These are phyloP conservation scores for Plantago rigida DNA, from an alignment of 305 asterid genomes.

Conservation along the genomic window DNA sequence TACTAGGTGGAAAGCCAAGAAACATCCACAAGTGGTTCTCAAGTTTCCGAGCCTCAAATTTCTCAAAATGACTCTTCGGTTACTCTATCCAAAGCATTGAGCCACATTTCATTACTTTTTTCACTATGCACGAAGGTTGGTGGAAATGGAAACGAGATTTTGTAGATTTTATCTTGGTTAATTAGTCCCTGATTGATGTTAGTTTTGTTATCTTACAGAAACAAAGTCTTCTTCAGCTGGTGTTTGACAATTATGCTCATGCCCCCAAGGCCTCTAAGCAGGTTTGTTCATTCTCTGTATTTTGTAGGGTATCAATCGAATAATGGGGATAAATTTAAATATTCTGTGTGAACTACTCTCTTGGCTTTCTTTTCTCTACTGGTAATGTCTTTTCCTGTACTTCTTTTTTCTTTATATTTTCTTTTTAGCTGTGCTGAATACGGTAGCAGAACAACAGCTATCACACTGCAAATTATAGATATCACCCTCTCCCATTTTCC, in stretches of 20 bases:
- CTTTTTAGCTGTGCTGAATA: no score
- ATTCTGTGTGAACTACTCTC: background rate
- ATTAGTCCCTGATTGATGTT: slow-evolving; percentile 20
- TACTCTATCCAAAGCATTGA: slow-evolving; percentile 55
- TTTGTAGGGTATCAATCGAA: background rate
- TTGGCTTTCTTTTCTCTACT: background rate
- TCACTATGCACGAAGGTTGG: slow-evolving; percentile 78
- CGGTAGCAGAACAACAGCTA: no score
- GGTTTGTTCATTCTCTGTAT: slow-evolving; percentile 47
- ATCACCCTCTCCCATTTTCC: no score
- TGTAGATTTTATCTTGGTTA: slow-evolving; percentile 4
- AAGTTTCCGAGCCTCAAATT: slow-evolving; percentile 57
- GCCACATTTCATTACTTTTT: slow-evolving; percentile 65
- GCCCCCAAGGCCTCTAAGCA: slow-evolving; percentile 83
- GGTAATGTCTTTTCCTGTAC: background rate
- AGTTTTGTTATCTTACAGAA: slow-evolving; percentile 49
- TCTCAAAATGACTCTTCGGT: slow-evolving; percentile 49
- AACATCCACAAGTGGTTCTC: slow-evolving; percentile 79
- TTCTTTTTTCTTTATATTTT: no score
- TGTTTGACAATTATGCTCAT: slow-evolving; percentile 59
- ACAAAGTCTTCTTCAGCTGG: slow-evolving; percentile 68
- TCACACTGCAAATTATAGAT: no score
- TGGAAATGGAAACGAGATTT: slow-evolving; percentile 12
- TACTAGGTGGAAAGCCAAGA: slow-evolving; percentile 62
- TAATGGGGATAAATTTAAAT: slow-evolving; percentile 10